Evolutionary conservation across 1,139 yeast genomes (phyloP).

Genomic region (Arxiozyma bovina): DNA sequence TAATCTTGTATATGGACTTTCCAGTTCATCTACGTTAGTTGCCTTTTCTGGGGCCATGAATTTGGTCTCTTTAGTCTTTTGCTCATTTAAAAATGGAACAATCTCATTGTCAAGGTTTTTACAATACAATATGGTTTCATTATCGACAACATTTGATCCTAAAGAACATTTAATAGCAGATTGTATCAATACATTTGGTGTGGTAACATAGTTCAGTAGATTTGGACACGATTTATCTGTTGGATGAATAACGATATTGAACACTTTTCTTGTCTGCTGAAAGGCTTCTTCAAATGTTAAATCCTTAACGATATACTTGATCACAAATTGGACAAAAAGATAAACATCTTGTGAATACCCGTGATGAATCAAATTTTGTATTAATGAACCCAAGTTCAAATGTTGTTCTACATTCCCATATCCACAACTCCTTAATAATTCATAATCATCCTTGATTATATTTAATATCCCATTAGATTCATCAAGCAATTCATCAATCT

Average conservation of each 20-base stretch:
- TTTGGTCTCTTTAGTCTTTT: slow-evolving; percentile 17
- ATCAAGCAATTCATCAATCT: slow-evolving; percentile 24
- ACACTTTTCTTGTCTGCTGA: slow-evolving; percentile 68
- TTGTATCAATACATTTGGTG: slow-evolving; percentile 89
- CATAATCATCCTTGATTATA: slow-evolving; percentile 30
- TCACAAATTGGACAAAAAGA: slow-evolving; percentile 68
- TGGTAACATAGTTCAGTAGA: slow-evolving; percentile 77
- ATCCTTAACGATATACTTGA: slow-evolving; percentile 62
- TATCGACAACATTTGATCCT: slow-evolving; percentile 56
- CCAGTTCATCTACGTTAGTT: slow-evolving; percentile 32
- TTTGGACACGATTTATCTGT: slow-evolving; percentile 63
- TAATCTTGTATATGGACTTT: slow-evolving; percentile 74
- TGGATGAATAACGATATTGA: slow-evolving; percentile 86
- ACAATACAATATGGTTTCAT: slow-evolving; percentile 54
- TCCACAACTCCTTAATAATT: slow-evolving; percentile 40
- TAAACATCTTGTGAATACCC: slow-evolving; percentile 83
- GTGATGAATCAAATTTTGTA: slow-evolving; percentile 58
- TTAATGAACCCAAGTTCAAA: slow-evolving; percentile 54
- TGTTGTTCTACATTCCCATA: slow-evolving; percentile 51
- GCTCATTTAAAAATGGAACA: slow-evolving; percentile 33
- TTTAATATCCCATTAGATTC: slow-evolving; percentile 32
- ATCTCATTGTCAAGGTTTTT: slow-evolving; percentile 58
- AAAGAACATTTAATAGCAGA: slow-evolving; percentile 58
- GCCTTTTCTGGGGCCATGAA: slow-evolving; percentile 41
- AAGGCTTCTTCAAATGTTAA: slow-evolving; percentile 91